These are phyloP conservation scores for Lodderomyces theae DNA, from an alignment of 1,139 yeast genomes.

Conservation along the genomic window DNA sequence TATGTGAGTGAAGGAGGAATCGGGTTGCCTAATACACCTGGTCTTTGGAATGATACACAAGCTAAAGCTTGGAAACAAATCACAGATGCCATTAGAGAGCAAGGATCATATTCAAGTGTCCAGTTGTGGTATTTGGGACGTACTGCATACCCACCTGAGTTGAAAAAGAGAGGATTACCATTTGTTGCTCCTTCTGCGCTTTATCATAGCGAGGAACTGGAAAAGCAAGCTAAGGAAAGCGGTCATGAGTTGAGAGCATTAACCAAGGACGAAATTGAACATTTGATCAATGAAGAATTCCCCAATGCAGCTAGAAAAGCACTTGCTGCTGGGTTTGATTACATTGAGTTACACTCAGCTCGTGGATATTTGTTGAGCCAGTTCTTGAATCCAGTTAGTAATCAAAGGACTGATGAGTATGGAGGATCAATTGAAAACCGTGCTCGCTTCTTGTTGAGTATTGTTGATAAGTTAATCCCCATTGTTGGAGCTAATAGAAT, in stretches of 20 bases:
- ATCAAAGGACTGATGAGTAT: constrained; percentile 38
- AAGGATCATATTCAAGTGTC: constrained; percentile 47
- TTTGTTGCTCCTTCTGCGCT: constrained; percentile 25
- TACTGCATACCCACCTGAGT: constrained; percentile 40
- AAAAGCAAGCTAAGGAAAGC: constrained; percentile 27
- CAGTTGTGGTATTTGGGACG: constrained; percentile 69
- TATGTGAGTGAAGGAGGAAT: constrained; percentile 29
- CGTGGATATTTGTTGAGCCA: constrained; percentile 70
- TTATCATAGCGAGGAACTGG: constrained; percentile 21
- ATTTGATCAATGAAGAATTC: constrained; percentile 31
- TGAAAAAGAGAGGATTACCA: constrained; percentile 33
- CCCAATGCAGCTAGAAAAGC: constrained; percentile 47
- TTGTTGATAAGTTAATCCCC: constrained; percentile 49
- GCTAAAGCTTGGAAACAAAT: constrained; percentile 50
- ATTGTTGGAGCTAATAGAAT: constrained; percentile 54
- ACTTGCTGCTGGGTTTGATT: constrained; percentile 63
- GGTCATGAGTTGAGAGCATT: constrained; percentile 37
- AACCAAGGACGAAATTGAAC: constrained; percentile 44
- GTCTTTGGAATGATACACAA: constrained; percentile 51
- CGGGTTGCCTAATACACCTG: constrained; percentile 47
- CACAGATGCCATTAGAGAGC: constrained; percentile 48
- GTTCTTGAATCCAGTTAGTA: constrained; percentile 46
- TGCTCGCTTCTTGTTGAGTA: constrained; percentile 53
- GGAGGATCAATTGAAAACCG: constrained; percentile 59
- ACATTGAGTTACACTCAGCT: constrained; percentile 66